phyloP scores from a whole-genome alignment of 176 grass and related monocot species.

The Zoysia pacifica region DNA sequence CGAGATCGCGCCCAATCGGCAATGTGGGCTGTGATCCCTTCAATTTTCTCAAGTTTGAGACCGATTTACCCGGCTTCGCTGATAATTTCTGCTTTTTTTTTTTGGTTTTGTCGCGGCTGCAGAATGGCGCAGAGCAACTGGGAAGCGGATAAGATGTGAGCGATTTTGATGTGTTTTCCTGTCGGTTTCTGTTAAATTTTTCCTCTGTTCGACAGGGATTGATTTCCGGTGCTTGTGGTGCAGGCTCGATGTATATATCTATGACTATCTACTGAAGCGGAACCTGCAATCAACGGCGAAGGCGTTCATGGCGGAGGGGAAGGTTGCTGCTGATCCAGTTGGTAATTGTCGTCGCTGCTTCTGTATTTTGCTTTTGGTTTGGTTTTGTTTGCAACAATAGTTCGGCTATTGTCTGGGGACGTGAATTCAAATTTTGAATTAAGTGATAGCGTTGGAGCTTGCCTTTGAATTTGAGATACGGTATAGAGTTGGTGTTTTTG shows the following conservation, averaged over 20 bases:
- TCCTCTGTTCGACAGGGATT: neutral
- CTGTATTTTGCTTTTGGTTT: conserved; percentile 1
- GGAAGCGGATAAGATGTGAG: conserved; percentile 99
- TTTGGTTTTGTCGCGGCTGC: conserved; percentile 1
- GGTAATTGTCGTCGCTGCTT: conserved; percentile 57
- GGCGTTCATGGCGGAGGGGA: conserved; percentile 94
- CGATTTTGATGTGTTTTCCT: neutral
- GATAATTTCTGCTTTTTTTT: conserved; percentile 30
- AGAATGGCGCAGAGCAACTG: conserved; percentile 97
- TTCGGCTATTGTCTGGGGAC: neutral
- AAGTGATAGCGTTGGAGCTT: neutral
- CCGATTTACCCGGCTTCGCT: neutral
- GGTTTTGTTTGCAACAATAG: neutral
- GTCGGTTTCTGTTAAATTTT: conserved; percentile 2
- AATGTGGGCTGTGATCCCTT: conserved; percentile 71
- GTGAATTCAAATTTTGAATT: conserved; percentile 35
- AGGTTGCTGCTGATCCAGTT: conserved; percentile 94
- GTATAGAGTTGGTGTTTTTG: neutral
- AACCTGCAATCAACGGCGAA: conserved; percentile 92
- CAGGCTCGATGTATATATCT: conserved; percentile 99
- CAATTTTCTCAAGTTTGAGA: neutral
- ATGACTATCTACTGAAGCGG: conserved; percentile 88
- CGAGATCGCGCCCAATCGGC: conserved; percentile 40
- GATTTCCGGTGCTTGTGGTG: conserved; percentile 34
- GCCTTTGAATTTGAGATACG: neutral